Base-by-base conservation (phyloP, 192 early-diverging fungal genomes). In the Hyaloraphidium curvatum region DNA sequence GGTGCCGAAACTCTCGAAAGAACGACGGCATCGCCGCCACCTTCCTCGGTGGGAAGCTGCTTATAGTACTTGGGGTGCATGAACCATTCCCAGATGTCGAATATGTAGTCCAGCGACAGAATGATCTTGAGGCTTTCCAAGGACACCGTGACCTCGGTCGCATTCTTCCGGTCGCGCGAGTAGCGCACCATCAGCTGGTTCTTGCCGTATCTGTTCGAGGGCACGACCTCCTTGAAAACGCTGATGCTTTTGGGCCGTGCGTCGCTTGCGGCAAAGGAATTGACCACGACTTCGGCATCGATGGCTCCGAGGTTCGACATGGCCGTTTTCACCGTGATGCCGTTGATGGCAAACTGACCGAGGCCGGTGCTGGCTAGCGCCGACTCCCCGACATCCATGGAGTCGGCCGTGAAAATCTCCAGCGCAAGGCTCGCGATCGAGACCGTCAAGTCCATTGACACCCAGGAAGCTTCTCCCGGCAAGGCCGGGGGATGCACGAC, bases 81-180 rank as follows among this genome's bases (percentile, higher is more conserved):
- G 40, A 87, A 82, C 64, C 83, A 97, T 40, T 76, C 72, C 30
- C 73, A 59, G 25, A 94, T 62, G 9, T 77, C 69, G 54, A 91
- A 87, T 17, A 86, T 60, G 55, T 92, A 86, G 64, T 97, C 89
- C 21, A 91, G 68, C 21, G 84, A 81, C 30, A 97, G 69, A 52
- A 91, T 76, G 2, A 94, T 59, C 35, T 82, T 82, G 4, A 90
- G 84, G 29, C 77, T 78, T 55, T 87, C 82, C 22, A 97, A 56
- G 3, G 84, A 88, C 25, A 86, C 63, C 39, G 86, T 53, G 22
- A 76, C 73, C 2, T 82, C 62, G 58, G 72, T 66, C 9, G 66
- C 63, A 4, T 71, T 71, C 3, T 62, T 63, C 0, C 67, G 58
- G 31, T 67, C 57, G 31, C 74, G 17, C 35, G 41, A 17, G 61